Evolutionary conservation across 2,329 filamentous ascomycete genomes (phyloP).

Genomic region (Penicillium sp.): DNA sequence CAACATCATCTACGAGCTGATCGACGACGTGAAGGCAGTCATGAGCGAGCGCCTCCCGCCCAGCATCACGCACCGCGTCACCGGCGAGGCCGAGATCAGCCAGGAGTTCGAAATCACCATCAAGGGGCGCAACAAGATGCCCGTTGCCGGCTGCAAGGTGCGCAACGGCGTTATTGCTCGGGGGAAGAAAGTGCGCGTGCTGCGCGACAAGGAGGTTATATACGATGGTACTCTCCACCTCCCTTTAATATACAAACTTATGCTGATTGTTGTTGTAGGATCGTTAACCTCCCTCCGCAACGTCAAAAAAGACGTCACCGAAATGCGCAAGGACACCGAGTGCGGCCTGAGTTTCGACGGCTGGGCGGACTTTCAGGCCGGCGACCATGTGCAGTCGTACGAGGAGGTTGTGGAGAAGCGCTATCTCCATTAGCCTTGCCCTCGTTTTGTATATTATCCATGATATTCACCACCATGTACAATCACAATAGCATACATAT

Average conservation of each 20-base stretch:
- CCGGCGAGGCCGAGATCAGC: slow-evolving; percentile 82
- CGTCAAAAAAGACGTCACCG: slow-evolving; percentile 82
- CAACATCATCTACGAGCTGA: slow-evolving; percentile 59
- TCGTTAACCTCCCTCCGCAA: slow-evolving; percentile 78
- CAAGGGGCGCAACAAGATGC: slow-evolving; percentile 64
- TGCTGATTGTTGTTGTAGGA: slow-evolving; percentile 49
- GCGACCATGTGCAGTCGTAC: slow-evolving; percentile 84
- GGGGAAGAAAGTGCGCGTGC: slow-evolving; percentile 64
- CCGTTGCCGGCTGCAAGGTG: slow-evolving; percentile 83
- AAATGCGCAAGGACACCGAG: slow-evolving; percentile 90
- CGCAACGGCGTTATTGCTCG: slow-evolving; percentile 71
- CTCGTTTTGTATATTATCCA: slow-evolving; percentile 11
- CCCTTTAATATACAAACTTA: slow-evolving; percentile 4
- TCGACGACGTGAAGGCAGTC: slow-evolving; percentile 49
- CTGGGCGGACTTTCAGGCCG: slow-evolving; percentile 73
- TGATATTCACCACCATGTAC: background rate
- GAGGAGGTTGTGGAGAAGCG: slow-evolving; percentile 74
- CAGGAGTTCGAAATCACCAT: slow-evolving; percentile 81
- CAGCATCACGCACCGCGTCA: slow-evolving; percentile 63
- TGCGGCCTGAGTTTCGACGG: slow-evolving; percentile 82
- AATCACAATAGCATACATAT: background rate
- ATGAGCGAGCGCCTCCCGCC: slow-evolving; percentile 68
- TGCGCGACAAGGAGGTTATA: slow-evolving; percentile 65
- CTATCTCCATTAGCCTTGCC: slow-evolving; percentile 29
- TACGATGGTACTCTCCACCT: slow-evolving; percentile 65